Base-by-base conservation (phyloP, 2,329 filamentous ascomycete genomes). In the Aspergillaceae sp. region DNA sequence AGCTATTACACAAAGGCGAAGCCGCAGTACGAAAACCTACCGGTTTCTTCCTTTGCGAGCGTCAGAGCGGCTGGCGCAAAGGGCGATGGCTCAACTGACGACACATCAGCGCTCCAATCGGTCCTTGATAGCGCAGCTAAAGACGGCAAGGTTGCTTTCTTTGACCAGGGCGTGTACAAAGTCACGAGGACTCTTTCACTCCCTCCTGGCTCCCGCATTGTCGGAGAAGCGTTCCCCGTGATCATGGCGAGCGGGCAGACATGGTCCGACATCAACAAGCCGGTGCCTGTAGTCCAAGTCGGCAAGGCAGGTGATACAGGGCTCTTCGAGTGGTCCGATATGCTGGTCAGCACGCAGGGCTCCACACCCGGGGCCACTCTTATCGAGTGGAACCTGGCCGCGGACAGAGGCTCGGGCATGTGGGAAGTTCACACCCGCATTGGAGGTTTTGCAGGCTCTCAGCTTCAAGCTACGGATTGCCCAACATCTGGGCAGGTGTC, bases 361-460 rank as follows among this genome's bases (percentile, higher is more conserved):
- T 67, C 81, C 28, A 74, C 81, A 5, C 74, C 80, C 1, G 86
- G 86, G 4, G 86, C 85, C 1, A 73, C 83, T 5, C 68, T 89
- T 5, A 79, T 89, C 48, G 75, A 90, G 59, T 89, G 82, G 73
- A 90, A 90, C 60, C 70, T 89, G 10, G 71, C 70, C 33, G 74
- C 74, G 2, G 70, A 70, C 3, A 51, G 54, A 35, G 63, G 60
- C 27, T 65, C 65, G 3, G 80, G 78, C 9, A 74, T 84, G 63
- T 80, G 77, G 77, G 76, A 77, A 49, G 70, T 74, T 1, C 75
- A 77, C 51, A 65, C 73, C 26, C 68, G 74, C 4, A 70, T 78
- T 44, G 74, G 69, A 2, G 76, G 76, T 3, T 77, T 75, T 45
- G 63, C 66, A 3, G 76, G 76, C 6, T 75, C 74, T 1, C 53